These are phyloP conservation scores for Teunomyces lycoperdinae DNA, from an alignment of 805 yeast genomes.

Conservation along the genomic window DNA sequence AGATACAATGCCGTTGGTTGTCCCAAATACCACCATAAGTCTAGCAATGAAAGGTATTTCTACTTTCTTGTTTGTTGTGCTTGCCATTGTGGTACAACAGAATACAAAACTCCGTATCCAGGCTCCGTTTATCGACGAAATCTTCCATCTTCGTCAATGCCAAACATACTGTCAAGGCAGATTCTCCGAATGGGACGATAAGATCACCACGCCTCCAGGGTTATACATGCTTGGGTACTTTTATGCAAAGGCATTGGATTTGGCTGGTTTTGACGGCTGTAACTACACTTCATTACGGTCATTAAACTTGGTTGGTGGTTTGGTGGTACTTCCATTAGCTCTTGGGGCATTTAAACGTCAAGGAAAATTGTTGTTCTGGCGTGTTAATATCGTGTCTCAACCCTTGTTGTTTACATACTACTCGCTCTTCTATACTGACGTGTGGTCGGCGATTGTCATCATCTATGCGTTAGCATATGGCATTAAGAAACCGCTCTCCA, in stretches of 20 bases:
- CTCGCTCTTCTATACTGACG: constrained; percentile 85
- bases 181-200: constrained; percentile 74
- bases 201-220: constrained; percentile 97
- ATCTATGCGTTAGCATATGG: constrained; percentile 52
- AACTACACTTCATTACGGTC: constrained; percentile 32
- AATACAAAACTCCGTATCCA: constrained; percentile 14
- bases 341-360: constrained; percentile 23
- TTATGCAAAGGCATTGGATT: constrained; percentile 35
- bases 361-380: constrained; percentile 19
- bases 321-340: constrained; percentile 48
- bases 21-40: background rate
- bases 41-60: background rate
- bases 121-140: constrained; percentile 64
- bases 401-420: constrained; percentile 77
- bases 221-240: constrained; percentile 53
- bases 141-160: constrained; percentile 83
- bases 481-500: constrained; percentile 21
- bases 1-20: constrained; percentile 1
- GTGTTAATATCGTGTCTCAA: constrained; percentile 38
- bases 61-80: constrained; percentile 5
- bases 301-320: constrained; percentile 67
- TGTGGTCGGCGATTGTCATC: constrained; percentile 81
- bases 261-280: constrained; percentile 21
- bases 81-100: constrained; percentile 12
- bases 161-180: constrained; percentile 59